A percentile compares a stretch with the other conserved stretches of the same genome.
Conservation (phyloP, 2,329 filamentous ascomycete species). For the Calonectria leucothoes region DNA sequence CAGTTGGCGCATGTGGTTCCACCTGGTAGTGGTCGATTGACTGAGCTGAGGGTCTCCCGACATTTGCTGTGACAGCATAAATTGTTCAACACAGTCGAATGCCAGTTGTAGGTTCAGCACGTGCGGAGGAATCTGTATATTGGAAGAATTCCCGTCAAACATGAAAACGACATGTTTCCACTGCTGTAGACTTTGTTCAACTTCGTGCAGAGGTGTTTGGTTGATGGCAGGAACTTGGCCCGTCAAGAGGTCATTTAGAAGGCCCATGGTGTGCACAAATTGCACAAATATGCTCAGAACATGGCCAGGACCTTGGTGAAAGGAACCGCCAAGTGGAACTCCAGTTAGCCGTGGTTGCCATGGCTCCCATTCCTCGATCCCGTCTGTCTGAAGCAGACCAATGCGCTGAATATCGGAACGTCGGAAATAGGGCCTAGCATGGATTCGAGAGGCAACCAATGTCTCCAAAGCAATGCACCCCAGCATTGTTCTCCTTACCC, state of each 20-base stretch:
- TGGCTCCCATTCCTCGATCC: slow-evolving; percentile 27
- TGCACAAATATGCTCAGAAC: slow-evolving; percentile 16
- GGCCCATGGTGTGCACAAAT: neutral
- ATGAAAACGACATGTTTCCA: neutral
- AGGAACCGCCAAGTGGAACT: neutral
- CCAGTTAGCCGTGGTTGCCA: slow-evolving; percentile 14
- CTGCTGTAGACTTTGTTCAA: neutral
- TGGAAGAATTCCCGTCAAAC: neutral
- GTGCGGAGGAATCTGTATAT: neutral
- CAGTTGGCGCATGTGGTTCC: neutral
- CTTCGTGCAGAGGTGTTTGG: neutral
- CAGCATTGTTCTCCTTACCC: neutral
- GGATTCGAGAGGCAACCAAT: slow-evolving; percentile 1
- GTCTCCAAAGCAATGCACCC: slow-evolving; percentile 17
- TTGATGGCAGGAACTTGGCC: neutral
- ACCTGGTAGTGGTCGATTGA: neutral
- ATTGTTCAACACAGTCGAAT: neutral
- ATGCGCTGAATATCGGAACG: neutral
- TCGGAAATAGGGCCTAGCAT: slow-evolving; percentile 3
- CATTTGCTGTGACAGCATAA: neutral
- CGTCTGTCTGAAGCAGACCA: slow-evolving; percentile 2
- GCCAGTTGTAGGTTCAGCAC: slow-evolving; percentile 5
- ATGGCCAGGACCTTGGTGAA: slow-evolving; percentile 13
- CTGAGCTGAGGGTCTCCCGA: neutral
- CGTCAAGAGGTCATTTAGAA: neutral